Base-by-base conservation (phyloP, 495 filamentous ascomycete species). In the Chaetomidium leptoderma region DNA sequence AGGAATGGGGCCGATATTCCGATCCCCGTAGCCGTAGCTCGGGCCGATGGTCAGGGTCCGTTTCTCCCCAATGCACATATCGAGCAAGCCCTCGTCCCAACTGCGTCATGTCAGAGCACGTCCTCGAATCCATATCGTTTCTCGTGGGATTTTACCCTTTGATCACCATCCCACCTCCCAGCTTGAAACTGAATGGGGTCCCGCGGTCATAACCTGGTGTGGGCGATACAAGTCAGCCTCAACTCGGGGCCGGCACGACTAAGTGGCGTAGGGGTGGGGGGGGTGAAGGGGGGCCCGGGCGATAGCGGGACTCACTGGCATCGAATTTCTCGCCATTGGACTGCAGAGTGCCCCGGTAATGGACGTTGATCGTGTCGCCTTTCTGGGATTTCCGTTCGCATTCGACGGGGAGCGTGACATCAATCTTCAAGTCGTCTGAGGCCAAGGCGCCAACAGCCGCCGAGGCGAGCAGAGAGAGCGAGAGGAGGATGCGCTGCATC, bases 41-140 rank as follows among this genome's bases (percentile, higher is more conserved):
- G 92, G 89, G n/a, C 89, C 91, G 51, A 98, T 92, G 21, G 88
- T 96, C 72, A 98, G 74, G 30, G 83, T 92, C 67, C 77, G 83
- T 82, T 91, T 93, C 79, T 98, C 93, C 35, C 93, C 95, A 63
- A 96, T 86, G 72, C 93, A 97, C 93, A 98, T 97, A 64, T 91
- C 90, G 54, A 95, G 65, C 32, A 96, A 79, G 37, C 92, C 92
- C 66, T 93, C 71, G 69, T 97, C 93, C 93, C 93, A 97, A 68
- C 80, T 83, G 43, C 33, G 56, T 37, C 33, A 45, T 23, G 51
- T 65, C 36, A 58, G 66, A 42, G 46, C 42, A 4, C n/a, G 23
- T n/a, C 13, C 23, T 44, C 14, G 36, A 5, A 32, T 17, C 23
- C 23, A 26, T 58, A 16, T 1, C 2, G 40, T 59, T n/a, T 19